Conservation (phyloP, 2,329 filamentous ascomycete species). For the Aspergillus puulaauensis region DNA sequence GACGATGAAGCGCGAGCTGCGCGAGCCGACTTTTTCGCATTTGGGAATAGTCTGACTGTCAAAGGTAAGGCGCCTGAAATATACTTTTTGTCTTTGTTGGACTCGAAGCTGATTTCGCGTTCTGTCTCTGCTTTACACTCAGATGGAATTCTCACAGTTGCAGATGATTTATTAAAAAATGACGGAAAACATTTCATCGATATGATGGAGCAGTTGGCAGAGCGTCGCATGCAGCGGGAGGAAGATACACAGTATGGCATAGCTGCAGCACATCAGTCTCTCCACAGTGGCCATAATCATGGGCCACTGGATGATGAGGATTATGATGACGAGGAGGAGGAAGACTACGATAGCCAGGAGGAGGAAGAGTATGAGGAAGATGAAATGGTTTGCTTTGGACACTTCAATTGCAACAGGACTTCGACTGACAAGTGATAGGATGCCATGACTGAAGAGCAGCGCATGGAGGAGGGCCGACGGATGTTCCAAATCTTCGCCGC, state of each 20-base stretch:
- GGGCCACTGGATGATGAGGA: constrained; percentile 74
- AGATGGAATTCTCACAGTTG: constrained; percentile 96
- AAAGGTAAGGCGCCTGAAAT: constrained; percentile 59
- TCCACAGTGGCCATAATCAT: constrained; percentile 73
- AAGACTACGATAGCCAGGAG: constrained; percentile 62
- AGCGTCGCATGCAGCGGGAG: constrained; percentile 94
- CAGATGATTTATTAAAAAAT: constrained; percentile 97
- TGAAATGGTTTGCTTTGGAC: constrained; percentile 54
- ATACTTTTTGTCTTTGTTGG: constrained; percentile 12
- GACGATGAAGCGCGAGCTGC: constrained; percentile 63
- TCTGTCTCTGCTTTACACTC: constrained; percentile 34
- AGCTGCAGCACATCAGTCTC: constrained; percentile 55
- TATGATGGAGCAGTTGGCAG: constrained; percentile 99
- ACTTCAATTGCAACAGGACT: constrained; percentile 19
- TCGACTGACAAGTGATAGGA: constrained; percentile 61
- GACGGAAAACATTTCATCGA: constrained; percentile 99
- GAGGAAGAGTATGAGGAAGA: constrained; percentile 66
- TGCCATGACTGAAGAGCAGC: constrained; percentile 94
- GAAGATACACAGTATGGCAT: constrained; percentile 77
- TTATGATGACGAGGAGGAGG: constrained; percentile 73
- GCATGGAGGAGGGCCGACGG: constrained; percentile 95
- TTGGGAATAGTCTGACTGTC: constrained; percentile 94
- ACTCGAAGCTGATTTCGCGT: constrained; percentile 38
- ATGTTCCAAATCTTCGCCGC: constrained; percentile 99
- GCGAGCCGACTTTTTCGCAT: constrained; percentile 86